Percentiles rank a stretch among this genome's conserved stretches.
phyloP scores from a whole-genome alignment of 2,329 filamentous ascomycete genomes.

The Diplodia intermedia region DNA sequence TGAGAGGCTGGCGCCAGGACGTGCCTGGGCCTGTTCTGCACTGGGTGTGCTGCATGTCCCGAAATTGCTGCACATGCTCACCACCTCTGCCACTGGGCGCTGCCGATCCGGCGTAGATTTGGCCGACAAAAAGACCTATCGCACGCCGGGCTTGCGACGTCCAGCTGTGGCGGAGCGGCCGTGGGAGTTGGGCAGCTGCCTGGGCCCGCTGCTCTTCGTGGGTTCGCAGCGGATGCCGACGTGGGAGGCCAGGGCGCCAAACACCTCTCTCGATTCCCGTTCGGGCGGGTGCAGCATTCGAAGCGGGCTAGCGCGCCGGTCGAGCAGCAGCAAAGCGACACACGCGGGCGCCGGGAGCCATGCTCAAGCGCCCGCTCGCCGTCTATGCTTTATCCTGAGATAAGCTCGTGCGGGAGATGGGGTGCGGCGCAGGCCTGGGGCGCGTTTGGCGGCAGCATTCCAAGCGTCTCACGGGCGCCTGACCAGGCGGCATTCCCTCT shows the following conservation, averaged over 20 bases:
- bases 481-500: conserved; percentile 21
- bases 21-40: conserved; percentile 26
- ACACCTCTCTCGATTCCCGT: conserved; percentile 8
- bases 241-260: conserved; percentile 24
- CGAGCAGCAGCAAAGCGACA: conserved; percentile 6
- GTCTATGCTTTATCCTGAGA: neutral
- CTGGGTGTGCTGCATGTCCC: conserved; percentile 23
- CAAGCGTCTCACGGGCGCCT: conserved; percentile 11
- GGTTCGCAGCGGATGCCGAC: conserved; percentile 9
- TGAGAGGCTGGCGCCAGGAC: conserved; percentile 27
- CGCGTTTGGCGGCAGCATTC: conserved; percentile 13
- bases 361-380: conserved; percentile 10
- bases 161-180: conserved; percentile 12
- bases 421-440: conserved; percentile 17
- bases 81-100: conserved; percentile 6
- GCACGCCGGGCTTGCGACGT: conserved; percentile 6
- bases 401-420: conserved; percentile 18
- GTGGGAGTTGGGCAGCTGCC: conserved; percentile 1
- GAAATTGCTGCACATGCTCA: conserved; percentile 29
- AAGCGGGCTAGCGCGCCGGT: conserved; percentile 9
- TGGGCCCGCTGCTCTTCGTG: conserved; percentile 3
- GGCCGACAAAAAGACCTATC: conserved; percentile 27
- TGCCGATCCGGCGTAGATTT: conserved; percentile 23
- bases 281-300: conserved; percentile 3
- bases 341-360: conserved; percentile 17